Evolutionary conservation across 2,329 filamentous ascomycete genomes (phyloP).

Genomic region (Venturia asperata): DNA sequence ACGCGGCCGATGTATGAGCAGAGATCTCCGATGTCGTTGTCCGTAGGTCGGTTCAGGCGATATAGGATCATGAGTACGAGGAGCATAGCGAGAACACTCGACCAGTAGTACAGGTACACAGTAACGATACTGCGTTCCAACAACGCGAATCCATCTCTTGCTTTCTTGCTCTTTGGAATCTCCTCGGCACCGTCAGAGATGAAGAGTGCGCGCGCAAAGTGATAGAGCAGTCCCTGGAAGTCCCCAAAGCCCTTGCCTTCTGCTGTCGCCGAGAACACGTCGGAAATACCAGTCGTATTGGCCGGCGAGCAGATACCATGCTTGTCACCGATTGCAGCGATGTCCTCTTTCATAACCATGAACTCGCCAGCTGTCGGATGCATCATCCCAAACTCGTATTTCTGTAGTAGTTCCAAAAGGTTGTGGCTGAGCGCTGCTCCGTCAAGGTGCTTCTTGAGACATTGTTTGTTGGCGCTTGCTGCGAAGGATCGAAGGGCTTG

Average conservation of each 20-base stretch:
- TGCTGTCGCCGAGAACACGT: neutral
- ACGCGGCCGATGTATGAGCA: neutral
- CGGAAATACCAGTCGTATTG: neutral
- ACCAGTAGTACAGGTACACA: constrained; percentile 15
- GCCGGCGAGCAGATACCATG: neutral
- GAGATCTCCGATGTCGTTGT: neutral
- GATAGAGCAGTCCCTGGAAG: neutral
- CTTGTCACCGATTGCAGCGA: neutral
- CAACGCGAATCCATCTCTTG: constrained; percentile 1
- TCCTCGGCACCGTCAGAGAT: constrained; percentile 7
- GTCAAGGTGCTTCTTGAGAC: constrained; percentile 11
- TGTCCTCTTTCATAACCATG: neutral
- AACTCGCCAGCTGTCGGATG: constrained; percentile 7
- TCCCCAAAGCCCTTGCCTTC: neutral
- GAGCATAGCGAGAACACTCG: constrained; percentile 7
- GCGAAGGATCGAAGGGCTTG: neutral
- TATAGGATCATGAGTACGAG: neutral
- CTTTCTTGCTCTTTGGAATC: neutral
- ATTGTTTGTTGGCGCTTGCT: neutral
- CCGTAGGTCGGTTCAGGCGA: neutral
- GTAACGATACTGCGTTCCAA: constrained; percentile 2
- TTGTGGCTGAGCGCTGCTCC: neutral
- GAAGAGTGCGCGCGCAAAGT: constrained; percentile 10
- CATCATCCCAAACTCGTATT: constrained; percentile 10
- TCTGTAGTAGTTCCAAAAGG: neutral